A percentile compares a stretch with the other conserved stretches of the same genome.
phyloP scores from a whole-genome alignment of 2,329 filamentous ascomycete genomes.

The Monilinia polystroma region DNA sequence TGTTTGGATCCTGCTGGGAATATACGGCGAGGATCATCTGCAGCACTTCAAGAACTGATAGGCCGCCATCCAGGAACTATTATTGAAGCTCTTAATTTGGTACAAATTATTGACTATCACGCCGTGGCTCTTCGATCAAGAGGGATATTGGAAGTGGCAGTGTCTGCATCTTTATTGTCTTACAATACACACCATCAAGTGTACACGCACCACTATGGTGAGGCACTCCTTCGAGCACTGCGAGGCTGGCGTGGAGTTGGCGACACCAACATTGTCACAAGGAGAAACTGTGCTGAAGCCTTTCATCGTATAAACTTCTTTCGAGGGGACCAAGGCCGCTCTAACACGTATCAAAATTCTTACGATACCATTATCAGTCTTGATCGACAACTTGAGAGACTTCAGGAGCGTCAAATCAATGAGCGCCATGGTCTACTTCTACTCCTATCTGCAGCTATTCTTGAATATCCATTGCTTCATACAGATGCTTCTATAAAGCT shows the following conservation, averaged over 20 bases:
- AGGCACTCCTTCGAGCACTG: constrained; percentile 67
- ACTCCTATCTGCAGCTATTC: constrained; percentile 49
- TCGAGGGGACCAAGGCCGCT: neutral
- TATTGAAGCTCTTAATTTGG: constrained; percentile 63
- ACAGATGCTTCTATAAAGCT: neutral
- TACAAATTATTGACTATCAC: constrained; percentile 91
- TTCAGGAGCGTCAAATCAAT: constrained; percentile 57
- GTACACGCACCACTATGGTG: constrained; percentile 47
- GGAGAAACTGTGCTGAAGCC: constrained; percentile 68
- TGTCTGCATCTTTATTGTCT: constrained; percentile 65
- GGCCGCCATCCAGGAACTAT: constrained; percentile 89
- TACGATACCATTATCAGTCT: constrained; percentile 20
- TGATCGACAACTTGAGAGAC: constrained; percentile 20
- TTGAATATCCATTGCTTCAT: neutral
- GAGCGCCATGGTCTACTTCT: constrained; percentile 67
- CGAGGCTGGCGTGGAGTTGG: constrained; percentile 87
- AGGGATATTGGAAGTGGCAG: constrained; percentile 75
- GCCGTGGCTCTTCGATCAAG: constrained; percentile 82
- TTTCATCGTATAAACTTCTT: constrained; percentile 43
- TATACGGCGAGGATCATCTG: constrained; percentile 87
- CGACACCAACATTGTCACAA: constrained; percentile 70
- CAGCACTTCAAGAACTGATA: constrained; percentile 89
- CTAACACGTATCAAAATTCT: constrained; percentile 1
- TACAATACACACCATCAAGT: constrained; percentile 45
- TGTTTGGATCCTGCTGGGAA: constrained; percentile 90